Base-by-base conservation (phyloP, 78 protist species). In the Dictyostelium intermedium region DNA sequence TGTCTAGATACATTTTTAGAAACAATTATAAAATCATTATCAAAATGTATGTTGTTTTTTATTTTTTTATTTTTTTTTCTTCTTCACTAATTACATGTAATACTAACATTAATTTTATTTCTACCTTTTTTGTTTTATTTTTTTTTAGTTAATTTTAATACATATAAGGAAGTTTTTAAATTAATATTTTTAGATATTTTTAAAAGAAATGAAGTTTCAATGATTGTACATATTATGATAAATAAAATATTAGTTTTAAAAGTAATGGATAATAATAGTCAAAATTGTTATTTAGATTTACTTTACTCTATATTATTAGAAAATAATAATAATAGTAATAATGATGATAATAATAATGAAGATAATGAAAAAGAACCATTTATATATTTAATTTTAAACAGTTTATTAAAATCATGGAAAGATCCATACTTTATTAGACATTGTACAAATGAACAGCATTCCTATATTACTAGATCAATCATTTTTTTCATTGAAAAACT, bases 371-470 rank as follows among this genome's bases (percentile, higher is more conserved):
- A 83, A 20, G 85, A 86, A 41, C n/a, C 13, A 79, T 7, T 56
- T 25, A 2, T 79, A 53, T 45, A 25, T 45, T 41, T 7, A 14
- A 63, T 60, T 80, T 32, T 89, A 89, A 27, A 20, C 5, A 89
- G 69, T 50, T 16, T 89, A 43, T 80, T 89, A 80, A 89, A 80
- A 47, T 61, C 43, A 32, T 89, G 94, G 94, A 79, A 77, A 37
- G 94, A 89, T 80, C 4, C 47, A 1, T 89, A 89, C 27, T 89
- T 47, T 50, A 78, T 80, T n/a, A 63, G 87, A 70, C 80, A 80
- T 70, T 80, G 85, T 35, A 80, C 85, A 63, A 66, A 50, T 63
- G 87, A 80, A 14, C 94, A 89, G 25, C 94, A 89, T 50, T 20
- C 81, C 1, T 34, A 77, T 81, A 69, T 89, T 1, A 27, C 87